Conservation (phyloP, 164 flowering plant species). For the Aristolochia californica region DNA sequence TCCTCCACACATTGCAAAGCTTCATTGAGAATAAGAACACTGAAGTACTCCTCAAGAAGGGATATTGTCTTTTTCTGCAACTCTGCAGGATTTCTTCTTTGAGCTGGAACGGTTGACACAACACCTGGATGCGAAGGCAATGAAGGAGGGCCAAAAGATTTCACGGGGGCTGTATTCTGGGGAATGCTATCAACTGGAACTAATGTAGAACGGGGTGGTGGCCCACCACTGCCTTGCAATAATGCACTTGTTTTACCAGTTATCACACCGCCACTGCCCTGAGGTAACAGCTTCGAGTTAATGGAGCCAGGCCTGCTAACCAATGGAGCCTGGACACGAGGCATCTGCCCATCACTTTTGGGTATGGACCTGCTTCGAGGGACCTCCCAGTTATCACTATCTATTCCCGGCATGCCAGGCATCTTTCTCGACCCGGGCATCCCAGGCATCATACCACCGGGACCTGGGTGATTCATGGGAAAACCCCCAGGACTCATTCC, state of each 20-base stretch:
- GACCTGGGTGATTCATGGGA: slow-evolving; percentile 63
- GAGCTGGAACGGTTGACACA: slow-evolving; percentile 4
- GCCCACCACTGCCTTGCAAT: slow-evolving; percentile 46
- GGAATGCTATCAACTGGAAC: slow-evolving; percentile 18
- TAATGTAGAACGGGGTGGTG: slow-evolving; percentile 22
- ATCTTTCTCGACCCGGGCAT: slow-evolving; percentile 87
- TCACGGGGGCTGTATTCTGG: slow-evolving; percentile 22
- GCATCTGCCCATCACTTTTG: slow-evolving; percentile 34
- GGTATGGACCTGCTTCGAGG: slow-evolving; percentile 54
- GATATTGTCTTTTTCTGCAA: slow-evolving; percentile 53
- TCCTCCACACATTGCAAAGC: slow-evolving; percentile 84
- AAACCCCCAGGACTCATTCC: slow-evolving; percentile 47
- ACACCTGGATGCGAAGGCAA: too few relatives aligned
- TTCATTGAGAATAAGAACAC: slow-evolving; percentile 52
- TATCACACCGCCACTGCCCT: slow-evolving; percentile 53
- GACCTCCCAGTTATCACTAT: slow-evolving; percentile 86
- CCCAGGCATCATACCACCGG: slow-evolving; percentile 97
- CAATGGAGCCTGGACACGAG: slow-evolving; percentile 41
- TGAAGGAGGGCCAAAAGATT: slow-evolving; percentile 18
- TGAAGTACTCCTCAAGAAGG: slow-evolving; percentile 78
- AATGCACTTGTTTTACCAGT: slow-evolving; percentile 65
- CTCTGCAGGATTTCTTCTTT: slow-evolving; percentile 27
- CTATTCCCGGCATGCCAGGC: slow-evolving; percentile 89
- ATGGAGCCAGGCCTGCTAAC: slow-evolving; percentile 31
- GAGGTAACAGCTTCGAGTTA: slow-evolving; percentile 61